phyloP scores from a whole-genome alignment of 441 rosid species.

The Gossypium trilobum region DNA sequence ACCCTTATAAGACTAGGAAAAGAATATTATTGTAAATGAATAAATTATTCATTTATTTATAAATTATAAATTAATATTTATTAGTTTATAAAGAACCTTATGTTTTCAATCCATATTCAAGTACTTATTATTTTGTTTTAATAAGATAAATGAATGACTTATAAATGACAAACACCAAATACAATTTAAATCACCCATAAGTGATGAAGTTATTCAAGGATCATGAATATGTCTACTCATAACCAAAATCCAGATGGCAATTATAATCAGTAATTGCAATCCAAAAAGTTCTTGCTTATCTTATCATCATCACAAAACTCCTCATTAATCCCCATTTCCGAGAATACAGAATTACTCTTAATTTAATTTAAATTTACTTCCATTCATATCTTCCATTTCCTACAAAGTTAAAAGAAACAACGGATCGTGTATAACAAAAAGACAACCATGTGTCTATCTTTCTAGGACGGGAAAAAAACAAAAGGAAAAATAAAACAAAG shows the following conservation, averaged over 20 bases:
- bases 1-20: not conserved
- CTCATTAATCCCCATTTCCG: not conserved
- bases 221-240: not conserved
- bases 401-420: conserved; percentile 1
- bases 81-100: not conserved
- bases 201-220: not conserved
- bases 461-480: not conserved
- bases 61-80: not conserved
- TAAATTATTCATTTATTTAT: not conserved
- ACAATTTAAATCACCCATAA: not conserved
- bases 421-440: conserved; percentile 9
- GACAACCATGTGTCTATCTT: not conserved
- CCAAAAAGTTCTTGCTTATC: not conserved
- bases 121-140: not conserved
- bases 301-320: not conserved
- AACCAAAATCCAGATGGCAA: not conserved
- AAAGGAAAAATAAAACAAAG: not conserved
- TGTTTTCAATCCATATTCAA: not conserved
- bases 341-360: not conserved
- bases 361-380: conserved; percentile 3
- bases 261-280: not conserved
- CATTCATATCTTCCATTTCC: not conserved
- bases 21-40: not conserved
- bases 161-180: not conserved
- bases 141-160: not conserved